Conservation (phyloP, 257 asterid genomes). For the Knoxia roxburghii region DNA sequence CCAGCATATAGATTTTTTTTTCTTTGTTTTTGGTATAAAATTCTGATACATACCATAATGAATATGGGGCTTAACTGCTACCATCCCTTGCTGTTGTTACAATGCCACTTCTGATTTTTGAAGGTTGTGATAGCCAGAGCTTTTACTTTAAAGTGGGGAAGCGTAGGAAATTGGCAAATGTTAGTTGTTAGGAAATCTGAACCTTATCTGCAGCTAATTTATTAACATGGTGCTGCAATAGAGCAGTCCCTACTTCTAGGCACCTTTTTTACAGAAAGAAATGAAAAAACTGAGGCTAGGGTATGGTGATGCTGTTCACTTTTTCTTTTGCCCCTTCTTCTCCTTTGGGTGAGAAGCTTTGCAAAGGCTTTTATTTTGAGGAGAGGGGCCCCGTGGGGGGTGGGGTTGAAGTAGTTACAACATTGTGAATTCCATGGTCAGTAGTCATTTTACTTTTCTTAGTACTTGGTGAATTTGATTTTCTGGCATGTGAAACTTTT, state of each 20-base stretch:
- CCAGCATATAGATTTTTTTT: not conserved
- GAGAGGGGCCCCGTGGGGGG: too few species aligned
- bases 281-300: not conserved
- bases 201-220: not conserved
- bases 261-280: not conserved
- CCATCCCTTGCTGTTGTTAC: not conserved
- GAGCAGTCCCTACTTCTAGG: not conserved
- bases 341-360: too few species aligned
- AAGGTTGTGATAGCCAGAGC: not conserved
- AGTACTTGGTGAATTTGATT: not conserved
- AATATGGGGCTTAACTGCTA: not conserved
- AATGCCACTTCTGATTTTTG: not conserved
- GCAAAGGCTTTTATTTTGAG: too few species aligned
- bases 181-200: not conserved
- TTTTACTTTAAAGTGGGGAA: not conserved
- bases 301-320: not conserved
- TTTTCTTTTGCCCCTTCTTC: too few species aligned
- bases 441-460: not conserved
- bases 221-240: not conserved
- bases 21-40: not conserved
- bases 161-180: not conserved
- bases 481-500: not conserved
- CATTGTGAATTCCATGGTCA: not conserved
- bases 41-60: not conserved
- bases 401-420: not conserved